A percentile compares a stretch with the other conserved stretches of the same genome.
Conservation (phyloP, 2,329 filamentous ascomycete species). For the Zasmidium citrigriseum region DNA sequence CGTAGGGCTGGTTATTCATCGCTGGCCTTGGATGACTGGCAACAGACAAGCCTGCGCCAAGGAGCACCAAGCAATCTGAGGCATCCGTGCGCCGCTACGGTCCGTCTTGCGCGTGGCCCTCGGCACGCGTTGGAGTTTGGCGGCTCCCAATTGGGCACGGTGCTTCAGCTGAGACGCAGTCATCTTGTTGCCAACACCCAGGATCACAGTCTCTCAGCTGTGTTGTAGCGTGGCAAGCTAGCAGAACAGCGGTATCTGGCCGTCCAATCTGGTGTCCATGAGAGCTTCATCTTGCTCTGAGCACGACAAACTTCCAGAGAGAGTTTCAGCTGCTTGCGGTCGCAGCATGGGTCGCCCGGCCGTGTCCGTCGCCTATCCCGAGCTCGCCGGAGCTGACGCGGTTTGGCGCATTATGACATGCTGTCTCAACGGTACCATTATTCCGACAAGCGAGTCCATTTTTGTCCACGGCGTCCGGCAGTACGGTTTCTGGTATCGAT, state of each 20-base stretch:
- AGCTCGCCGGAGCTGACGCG: not conserved
- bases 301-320: not conserved
- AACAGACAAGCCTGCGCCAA: conserved; percentile 19
- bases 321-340: not conserved
- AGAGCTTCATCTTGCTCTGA: not conserved
- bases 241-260: not conserved
- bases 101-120: not conserved
- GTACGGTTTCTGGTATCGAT: no score
- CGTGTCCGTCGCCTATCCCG: not conserved
- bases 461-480: no score
- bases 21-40: conserved; percentile 15
- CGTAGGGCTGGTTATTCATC: conserved; percentile 25
- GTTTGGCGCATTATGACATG: not conserved
- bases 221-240: not conserved
- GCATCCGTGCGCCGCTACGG: conserved; percentile 5
- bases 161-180: conserved; percentile 1
- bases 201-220: not conserved
- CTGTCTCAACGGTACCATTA: not conserved
- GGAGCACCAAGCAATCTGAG: conserved; percentile 15
- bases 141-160: not conserved
- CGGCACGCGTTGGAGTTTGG: not conserved
- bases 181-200: not conserved
- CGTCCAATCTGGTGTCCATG: not conserved
- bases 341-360: not conserved
- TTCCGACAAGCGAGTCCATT: not conserved